Percentiles rank a stretch among this genome's conserved stretches.
These are phyloP conservation scores for Calocera viscosa DNA, from an alignment of 768 basidiomycete genomes.

Conservation along the genomic window DNA sequence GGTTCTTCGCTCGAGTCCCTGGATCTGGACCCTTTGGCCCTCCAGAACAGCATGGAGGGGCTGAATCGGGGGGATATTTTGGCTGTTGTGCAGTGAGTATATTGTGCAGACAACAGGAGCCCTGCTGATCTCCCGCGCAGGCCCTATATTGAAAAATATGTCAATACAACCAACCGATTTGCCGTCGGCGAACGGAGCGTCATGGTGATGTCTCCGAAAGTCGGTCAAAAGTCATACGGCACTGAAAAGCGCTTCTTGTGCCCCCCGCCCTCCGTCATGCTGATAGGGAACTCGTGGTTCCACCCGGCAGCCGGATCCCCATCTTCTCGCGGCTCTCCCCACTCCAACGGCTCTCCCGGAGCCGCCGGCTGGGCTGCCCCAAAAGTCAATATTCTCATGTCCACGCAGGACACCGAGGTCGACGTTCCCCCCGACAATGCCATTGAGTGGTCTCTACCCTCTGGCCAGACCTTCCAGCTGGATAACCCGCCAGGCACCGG, in stretches of 20 bases:
- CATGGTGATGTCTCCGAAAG: conserved; percentile 94
- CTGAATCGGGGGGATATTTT: background rate
- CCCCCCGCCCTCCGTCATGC: conserved; percentile 83
- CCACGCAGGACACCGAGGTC: conserved; percentile 65
- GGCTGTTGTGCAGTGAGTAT: background rate
- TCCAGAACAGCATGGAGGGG: conserved; percentile 2
- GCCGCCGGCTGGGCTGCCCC: conserved; percentile 24
- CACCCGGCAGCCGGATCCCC: conserved; percentile 11
- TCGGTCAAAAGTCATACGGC: conserved; percentile 94
- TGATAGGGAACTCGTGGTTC: conserved; percentile 83
- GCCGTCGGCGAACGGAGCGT: conserved; percentile 87
- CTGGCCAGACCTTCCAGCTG: conserved; percentile 2
- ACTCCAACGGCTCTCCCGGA: background rate
- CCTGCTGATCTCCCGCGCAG: conserved; percentile 26
- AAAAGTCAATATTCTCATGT: conserved; percentile 77
- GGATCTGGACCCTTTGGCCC: background rate
- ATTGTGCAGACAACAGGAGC: background rate
- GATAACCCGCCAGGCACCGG: conserved; percentile 44
- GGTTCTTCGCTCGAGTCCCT: background rate
- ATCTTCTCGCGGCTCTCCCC: background rate
- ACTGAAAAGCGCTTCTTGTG: conserved; percentile 92
- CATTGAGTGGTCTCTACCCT: background rate
- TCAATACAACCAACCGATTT: conserved; percentile 70
- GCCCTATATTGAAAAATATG: conserved; percentile 74
- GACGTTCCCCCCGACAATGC: conserved; percentile 27